Percentiles rank a stretch among this genome's conserved stretches.
Conservation (phyloP, 2,329 filamentous ascomycete species). For the Lachnellula arida region DNA sequence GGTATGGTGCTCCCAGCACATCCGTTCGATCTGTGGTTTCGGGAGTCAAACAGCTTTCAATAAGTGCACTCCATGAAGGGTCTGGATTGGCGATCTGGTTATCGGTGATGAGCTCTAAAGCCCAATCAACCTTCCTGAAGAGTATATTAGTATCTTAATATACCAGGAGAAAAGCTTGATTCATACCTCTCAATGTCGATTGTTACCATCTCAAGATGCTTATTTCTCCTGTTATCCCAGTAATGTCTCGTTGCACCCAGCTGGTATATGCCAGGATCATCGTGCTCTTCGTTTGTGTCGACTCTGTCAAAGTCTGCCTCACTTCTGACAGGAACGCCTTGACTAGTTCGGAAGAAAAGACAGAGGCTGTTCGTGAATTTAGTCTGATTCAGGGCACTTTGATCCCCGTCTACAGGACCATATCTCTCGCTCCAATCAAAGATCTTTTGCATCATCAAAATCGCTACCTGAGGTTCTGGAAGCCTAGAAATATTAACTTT, state of each 20-base stretch:
- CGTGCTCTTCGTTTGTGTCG: slow-evolving; percentile 5
- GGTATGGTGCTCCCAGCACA: slow-evolving; percentile 22
- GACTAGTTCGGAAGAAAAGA: slow-evolving; percentile 19
- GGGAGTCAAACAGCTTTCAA: slow-evolving; percentile 17
- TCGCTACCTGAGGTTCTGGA: slow-evolving; percentile 11
- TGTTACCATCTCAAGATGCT: slow-evolving; percentile 24
- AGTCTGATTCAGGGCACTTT: slow-evolving; percentile 9
- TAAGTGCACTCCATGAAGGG: slow-evolving; percentile 12
- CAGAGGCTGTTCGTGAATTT: slow-evolving; percentile 22
- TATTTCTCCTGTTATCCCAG: slow-evolving; percentile 22
- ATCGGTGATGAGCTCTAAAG: slow-evolving; percentile 29
- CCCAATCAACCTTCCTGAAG: slow-evolving; percentile 27
- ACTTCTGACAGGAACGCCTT: slow-evolving; percentile 18
- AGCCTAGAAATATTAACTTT: slow-evolving; percentile 11
- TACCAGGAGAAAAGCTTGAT: neutral
- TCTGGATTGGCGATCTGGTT: slow-evolving; percentile 18
- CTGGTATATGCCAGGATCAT: slow-evolving; percentile 17
- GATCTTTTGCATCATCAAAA: slow-evolving; percentile 17
- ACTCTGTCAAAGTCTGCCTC: slow-evolving; percentile 27
- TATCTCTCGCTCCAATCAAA: slow-evolving; percentile 13
- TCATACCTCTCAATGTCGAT: slow-evolving; percentile 27
- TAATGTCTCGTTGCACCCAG: slow-evolving; percentile 21
- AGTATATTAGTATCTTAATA: neutral
- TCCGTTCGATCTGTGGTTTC: slow-evolving; percentile 18
- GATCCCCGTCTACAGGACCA: slow-evolving; percentile 10